Evolutionary conservation across 2,329 filamentous ascomycete genomes (phyloP), one percentile per base, ranked within the genome.

Genomic region (Diaporthe eres): DNA sequence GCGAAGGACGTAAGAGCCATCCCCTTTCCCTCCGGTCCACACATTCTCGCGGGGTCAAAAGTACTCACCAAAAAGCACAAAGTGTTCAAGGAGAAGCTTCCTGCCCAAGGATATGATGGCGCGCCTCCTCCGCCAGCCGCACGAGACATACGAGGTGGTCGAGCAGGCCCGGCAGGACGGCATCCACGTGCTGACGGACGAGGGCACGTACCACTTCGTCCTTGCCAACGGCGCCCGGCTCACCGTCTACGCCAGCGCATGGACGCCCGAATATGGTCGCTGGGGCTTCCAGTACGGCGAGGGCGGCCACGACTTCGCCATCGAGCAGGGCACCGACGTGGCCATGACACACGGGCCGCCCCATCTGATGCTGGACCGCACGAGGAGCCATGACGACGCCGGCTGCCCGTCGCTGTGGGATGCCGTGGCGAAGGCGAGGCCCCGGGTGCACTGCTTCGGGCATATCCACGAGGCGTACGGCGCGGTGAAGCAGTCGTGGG

Each of bases 121-220:
- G 3, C 58, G 60, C 39, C 47, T 44, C 42, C 61, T 37, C 53
- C 75, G 58, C 34, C 86, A 86, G 70, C 85, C 86, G 61, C 83
- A 85, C 74, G 85, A 85, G 68, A 84, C 75, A 2, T 71, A 77
- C 75, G 84, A 86, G 74, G 78, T 78, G 3, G 39, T 74, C 12
- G 58, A 63, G 10, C 34, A 51, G n/a, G 71, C 74, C 44, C 63
- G 74, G 37, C 53, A 57, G 42, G 76, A 75, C 57, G 71, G 68
- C 22, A 51, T 75, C 31, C 72, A 74, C 51, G 65, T 57, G 6
- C 42, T 71, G 37, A 34, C 74, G 22, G 74, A 65, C 42, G 70
- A 75, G 49, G 76, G 74, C 25, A 74, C 74, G 6, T 75, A 75
- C 68, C 61, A 53, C 53, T 77, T 77, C 34, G 53, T 77, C 8